Evolutionary conservation across 306 rosid genomes (phyloP).

Genomic region (Hippophae tibetana): DNA sequence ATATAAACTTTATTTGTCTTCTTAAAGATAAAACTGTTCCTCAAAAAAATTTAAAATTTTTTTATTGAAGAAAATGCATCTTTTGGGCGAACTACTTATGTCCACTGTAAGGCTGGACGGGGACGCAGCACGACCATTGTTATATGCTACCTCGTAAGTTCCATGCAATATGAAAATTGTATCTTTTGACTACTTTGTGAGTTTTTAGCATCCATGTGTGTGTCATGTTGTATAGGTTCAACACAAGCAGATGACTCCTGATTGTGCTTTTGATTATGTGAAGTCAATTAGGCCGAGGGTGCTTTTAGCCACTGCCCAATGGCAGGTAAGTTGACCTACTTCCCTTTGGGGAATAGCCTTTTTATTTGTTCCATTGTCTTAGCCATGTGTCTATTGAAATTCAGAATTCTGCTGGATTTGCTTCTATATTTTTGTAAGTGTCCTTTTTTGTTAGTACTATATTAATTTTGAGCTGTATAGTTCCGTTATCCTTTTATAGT

Average conservation of each 20-base stretch:
- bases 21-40: neutral
- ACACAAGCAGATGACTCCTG: constrained; percentile 84
- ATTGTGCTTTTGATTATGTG: constrained; percentile 63
- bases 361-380: neutral
- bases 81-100: constrained; percentile 69
- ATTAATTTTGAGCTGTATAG: too few relatives aligned
- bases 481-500: too few relatives aligned
- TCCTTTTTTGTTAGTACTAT: neutral
- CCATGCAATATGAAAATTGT: neutral
- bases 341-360: neutral
- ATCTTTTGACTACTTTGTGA: neutral
- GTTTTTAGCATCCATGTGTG: constrained; percentile 10
- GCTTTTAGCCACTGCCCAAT: constrained; percentile 84
- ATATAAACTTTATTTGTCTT: neutral
- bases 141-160: constrained; percentile 79
- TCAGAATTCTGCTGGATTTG: too few relatives aligned
- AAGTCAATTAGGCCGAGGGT: constrained; percentile 91
- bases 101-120: constrained; percentile 98
- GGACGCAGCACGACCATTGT: constrained; percentile 99
- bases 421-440: too few relatives aligned
- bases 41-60: constrained; percentile 1
- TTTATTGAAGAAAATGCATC: constrained; percentile 54
- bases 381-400: neutral
- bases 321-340: constrained; percentile 42
- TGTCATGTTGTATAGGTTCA: constrained; percentile 46